Conservation (phyloP, 306 rosid species). For the Cicer arietinum region DNA sequence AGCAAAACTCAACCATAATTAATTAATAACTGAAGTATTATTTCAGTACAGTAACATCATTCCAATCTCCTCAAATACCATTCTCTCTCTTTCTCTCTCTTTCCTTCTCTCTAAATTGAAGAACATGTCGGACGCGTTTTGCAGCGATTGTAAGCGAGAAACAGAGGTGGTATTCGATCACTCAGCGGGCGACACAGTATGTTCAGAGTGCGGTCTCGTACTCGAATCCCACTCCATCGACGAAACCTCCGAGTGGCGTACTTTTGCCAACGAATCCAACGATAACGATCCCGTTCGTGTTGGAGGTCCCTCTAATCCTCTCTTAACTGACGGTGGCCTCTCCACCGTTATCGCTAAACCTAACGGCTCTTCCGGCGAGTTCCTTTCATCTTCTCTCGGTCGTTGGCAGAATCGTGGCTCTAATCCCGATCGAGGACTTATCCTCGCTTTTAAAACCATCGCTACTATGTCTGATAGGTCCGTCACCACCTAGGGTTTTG, state of each 20-base stretch:
- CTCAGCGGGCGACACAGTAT: slow-evolving; percentile 92
- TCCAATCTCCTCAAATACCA: too few relatives aligned
- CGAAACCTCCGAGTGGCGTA: slow-evolving; percentile 97
- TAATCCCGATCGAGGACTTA: slow-evolving; percentile 89
- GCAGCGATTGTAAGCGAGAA: slow-evolving; percentile 92
- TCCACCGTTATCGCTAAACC: slow-evolving; percentile 94
- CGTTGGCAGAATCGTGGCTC: slow-evolving; percentile 98
- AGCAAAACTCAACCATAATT: neutral
- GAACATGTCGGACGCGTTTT: slow-evolving; percentile 82
- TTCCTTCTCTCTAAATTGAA: neutral
- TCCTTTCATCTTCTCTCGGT: slow-evolving; percentile 87
- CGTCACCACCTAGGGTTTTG: neutral
- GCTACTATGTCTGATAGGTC: slow-evolving; percentile 98
- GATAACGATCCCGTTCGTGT: slow-evolving; percentile 93
- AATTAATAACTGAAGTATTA: too few relatives aligned
- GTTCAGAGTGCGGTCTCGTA: slow-evolving; percentile 97
- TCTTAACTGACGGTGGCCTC: slow-evolving; percentile 82
- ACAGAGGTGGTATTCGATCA: slow-evolving; percentile 93
- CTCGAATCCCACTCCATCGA: slow-evolving; percentile 94
- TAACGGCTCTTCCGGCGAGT: slow-evolving; percentile 80
- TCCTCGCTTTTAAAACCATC: slow-evolving; percentile 87
- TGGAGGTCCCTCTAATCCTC: slow-evolving; percentile 85
- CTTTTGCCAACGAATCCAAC: slow-evolving; percentile 90
- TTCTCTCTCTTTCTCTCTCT: neutral
- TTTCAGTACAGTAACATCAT: too few relatives aligned